These are phyloP conservation scores for Tylopilus vinaceipallidus DNA, from an alignment of 768 basidiomycete species.

Conservation along the genomic window DNA sequence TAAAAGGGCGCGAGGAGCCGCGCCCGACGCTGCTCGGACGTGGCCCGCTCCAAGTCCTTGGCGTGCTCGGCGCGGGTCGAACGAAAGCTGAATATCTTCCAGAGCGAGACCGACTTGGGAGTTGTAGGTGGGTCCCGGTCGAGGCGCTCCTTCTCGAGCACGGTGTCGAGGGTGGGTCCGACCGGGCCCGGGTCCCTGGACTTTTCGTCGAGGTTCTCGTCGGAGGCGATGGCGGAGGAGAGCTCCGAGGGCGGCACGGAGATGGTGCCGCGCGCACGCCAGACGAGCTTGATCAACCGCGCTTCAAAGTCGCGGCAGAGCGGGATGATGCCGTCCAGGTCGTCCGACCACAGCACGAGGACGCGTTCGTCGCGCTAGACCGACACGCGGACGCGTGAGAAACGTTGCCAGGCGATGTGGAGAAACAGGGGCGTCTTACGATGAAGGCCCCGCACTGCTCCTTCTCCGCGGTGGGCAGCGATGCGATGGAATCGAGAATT, in stretches of 20 bases:
- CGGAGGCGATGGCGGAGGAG: slow-evolving; percentile 49
- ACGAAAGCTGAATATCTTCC: slow-evolving; percentile 40
- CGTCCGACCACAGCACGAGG: slow-evolving; percentile 82
- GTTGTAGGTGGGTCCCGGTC: not conserved
- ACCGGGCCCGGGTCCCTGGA: slow-evolving; percentile 19
- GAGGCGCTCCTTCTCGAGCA: slow-evolving; percentile 1
- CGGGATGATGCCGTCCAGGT: slow-evolving; percentile 76
- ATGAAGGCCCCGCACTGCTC: slow-evolving; percentile 91
- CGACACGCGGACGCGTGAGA: slow-evolving; percentile 2
- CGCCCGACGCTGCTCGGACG: slow-evolving; percentile 42
- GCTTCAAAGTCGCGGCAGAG: slow-evolving; percentile 71
- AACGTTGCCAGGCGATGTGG: not conserved
- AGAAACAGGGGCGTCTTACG: slow-evolving; percentile 39
- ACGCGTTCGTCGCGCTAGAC: slow-evolving; percentile 80
- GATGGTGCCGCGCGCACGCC: slow-evolving; percentile 47
- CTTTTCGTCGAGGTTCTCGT: slow-evolving; percentile 57
- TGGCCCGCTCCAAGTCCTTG: slow-evolving; percentile 53
- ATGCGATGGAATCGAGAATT: slow-evolving; percentile 67
- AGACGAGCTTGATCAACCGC: slow-evolving; percentile 79
- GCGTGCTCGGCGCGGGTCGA: slow-evolving; percentile 41
- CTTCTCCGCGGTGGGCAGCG: slow-evolving; percentile 78
- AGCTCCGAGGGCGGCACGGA: slow-evolving; percentile 35
- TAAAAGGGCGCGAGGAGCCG: slow-evolving; percentile 73
- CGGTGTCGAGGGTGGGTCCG: slow-evolving; percentile 10
- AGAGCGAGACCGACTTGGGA: slow-evolving; percentile 5